Evolutionary conservation across 768 basidiomycete genomes (phyloP).

Genomic region (Tulasnella sp.): DNA sequence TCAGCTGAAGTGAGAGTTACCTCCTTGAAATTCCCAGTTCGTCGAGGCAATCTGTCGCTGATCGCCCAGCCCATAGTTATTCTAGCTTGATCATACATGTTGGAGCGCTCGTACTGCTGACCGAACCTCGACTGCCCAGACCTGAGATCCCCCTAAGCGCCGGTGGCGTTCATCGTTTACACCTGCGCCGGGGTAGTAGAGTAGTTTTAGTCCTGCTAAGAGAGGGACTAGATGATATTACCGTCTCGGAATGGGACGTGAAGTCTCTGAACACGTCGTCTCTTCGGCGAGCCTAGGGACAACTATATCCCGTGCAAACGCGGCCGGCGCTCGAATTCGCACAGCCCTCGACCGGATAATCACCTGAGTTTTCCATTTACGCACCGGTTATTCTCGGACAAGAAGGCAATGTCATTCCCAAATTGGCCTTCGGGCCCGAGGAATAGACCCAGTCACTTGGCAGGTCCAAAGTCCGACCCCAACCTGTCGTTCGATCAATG

Average conservation of each 20-base stretch:
- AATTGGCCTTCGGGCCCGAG: no score
- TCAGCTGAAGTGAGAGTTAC: neutral
- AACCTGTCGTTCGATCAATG: no score
- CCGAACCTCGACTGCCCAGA: neutral
- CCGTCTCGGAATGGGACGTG: neutral
- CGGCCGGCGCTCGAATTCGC: neutral
- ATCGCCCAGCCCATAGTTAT: neutral
- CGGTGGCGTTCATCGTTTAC: neutral
- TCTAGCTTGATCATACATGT: neutral
- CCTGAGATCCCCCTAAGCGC: neutral
- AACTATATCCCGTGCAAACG: neutral
- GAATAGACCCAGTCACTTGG: no score
- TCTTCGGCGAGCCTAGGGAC: neutral
- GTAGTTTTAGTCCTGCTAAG: no score
- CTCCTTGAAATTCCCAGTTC: neutral
- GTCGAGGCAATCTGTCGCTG: neutral
- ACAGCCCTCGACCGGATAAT: neutral
- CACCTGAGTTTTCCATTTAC: neutral
- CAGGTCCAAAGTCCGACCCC: no score
- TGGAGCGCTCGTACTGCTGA: neutral
- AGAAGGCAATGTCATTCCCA: no score
- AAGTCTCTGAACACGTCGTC: neutral
- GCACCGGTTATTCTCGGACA: neutral
- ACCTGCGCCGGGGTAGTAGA: neutral
- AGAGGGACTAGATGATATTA: no score